Conservation (phyloP, 2,329 filamentous ascomycete genomes). For the Penicillium sp. region DNA sequence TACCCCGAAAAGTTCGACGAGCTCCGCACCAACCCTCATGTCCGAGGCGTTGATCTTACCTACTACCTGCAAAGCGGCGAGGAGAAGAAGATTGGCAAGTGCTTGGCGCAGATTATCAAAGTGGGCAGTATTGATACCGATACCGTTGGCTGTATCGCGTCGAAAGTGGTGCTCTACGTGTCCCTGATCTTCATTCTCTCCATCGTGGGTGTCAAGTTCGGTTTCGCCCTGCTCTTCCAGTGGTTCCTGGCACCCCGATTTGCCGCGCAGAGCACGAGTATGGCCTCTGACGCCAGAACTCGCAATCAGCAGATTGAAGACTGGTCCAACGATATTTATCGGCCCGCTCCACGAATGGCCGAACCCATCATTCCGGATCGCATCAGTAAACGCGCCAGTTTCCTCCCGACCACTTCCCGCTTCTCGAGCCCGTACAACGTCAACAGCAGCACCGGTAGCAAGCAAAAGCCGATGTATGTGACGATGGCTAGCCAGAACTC, state of each 20-base stretch:
- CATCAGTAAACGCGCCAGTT: slow-evolving; percentile 71
- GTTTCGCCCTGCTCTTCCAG: slow-evolving; percentile 83
- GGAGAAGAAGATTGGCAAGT: slow-evolving; percentile 76
- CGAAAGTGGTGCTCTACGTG: slow-evolving; percentile 90
- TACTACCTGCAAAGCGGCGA: slow-evolving; percentile 68
- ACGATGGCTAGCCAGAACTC: slow-evolving; percentile 91
- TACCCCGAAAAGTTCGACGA: slow-evolving; percentile 71
- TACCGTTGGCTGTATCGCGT: slow-evolving; percentile 92
- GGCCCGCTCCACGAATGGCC: slow-evolving; percentile 70
- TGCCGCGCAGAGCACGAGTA: slow-evolving; percentile 73
- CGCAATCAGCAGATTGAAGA: slow-evolving; percentile 91
- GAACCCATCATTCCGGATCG: slow-evolving; percentile 66
- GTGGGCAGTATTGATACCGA: slow-evolving; percentile 93
- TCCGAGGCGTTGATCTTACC: slow-evolving; percentile 81
- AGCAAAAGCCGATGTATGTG: slow-evolving; percentile 56
- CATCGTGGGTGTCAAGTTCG: slow-evolving; percentile 76
- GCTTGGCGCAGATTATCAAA: slow-evolving; percentile 86
- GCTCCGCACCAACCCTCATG: slow-evolving; percentile 59
- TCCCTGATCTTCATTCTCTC: slow-evolving; percentile 84
- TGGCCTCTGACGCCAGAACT: slow-evolving; percentile 70
- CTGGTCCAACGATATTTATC: slow-evolving; percentile 96
- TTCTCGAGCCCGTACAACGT: slow-evolving; percentile 85
- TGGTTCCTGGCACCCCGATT: slow-evolving; percentile 90
- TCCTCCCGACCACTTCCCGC: slow-evolving; percentile 85
- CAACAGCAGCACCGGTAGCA: slow-evolving; percentile 39